Evolutionary conservation across 768 basidiomycete species (phyloP), one percentile per base, ranked within the genome.

Genomic region (Boletus insuetus): DNA sequence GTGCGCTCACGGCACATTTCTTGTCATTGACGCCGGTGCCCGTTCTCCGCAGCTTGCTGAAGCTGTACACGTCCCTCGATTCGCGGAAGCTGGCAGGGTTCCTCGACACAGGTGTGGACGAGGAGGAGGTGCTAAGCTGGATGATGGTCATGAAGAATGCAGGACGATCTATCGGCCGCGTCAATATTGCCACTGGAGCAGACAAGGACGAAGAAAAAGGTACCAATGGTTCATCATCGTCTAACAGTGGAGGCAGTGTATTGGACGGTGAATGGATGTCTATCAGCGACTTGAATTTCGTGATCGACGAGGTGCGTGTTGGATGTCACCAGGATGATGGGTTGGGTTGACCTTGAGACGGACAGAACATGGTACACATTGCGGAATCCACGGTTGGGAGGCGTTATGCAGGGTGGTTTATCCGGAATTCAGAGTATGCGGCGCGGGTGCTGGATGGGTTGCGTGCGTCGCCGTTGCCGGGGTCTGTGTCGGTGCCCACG

Each of bases 371-470:
- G 89, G 89, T 98, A 9, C 91, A 96, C 63, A 94, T 98, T 59
- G 88, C 91, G 4, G 95, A 98, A 71, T 94, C 93, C 20, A 97
- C 93, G 0, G 86, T 96, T 19, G 94, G 94, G 16, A 77, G 96
- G 44, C 85, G 94, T 46, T 98, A 93, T 71, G 96, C 94, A 3
- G 92, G 94, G 38, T 97, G 94, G 91, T 98, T 98, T 75, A 95
- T 98, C 74, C 87, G 94, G 62, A 93, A 95, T 72, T 91, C 93
- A 6, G 94, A 97, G 71, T 84, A 94, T 61, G 87, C 94, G 24
- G 90, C 93, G 65, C 83, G 91, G 60, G 89, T 95, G 53, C 79
- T 87, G 58, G 93, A 95, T 64, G 86, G 87, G 56, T 76, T 97
- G 61, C 85, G 78, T 58, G 73, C 75, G 41, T 74, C 75, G 34